Base-by-base conservation (phyloP, 164 flowering plant genomes). In the Magnolia kwangsiensis region DNA sequence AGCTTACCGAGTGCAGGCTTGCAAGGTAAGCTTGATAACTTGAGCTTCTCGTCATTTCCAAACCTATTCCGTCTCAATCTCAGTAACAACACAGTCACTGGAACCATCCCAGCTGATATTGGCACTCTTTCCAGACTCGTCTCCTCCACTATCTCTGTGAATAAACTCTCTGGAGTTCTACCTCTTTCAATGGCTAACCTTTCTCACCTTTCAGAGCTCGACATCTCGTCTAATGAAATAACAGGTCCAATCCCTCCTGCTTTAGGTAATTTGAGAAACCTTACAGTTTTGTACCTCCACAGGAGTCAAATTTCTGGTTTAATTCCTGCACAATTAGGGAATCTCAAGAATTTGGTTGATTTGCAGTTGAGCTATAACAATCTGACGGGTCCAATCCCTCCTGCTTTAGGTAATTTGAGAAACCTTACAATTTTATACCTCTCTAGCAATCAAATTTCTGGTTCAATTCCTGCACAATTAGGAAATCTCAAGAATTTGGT, bases 1-100 rank as follows among this genome's bases (percentile, higher is more conserved):
- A 50, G 23, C 27, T 21, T 71, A 16, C 59, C 49, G 19, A 50
- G 7, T 50, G 73, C 59, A 18, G 19, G 73, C 50, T 50, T 71
- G 16, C 1, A 1, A n/a, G 73, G 73, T 49, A 71, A 37, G 0
- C 73, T 71, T 1, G 29, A 71, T 49, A 50, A 45, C 58, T 71
- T 71, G 14, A 71, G 10, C 61, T 49, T 71, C 73, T 50, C 59
- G 1, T 71, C 73, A n/a, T 49, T 71, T 20, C 73, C 63, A n/a
- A 58, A 23, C 23, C 80, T 78, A 20, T 0, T 14, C 14, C 51
- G 63, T 23, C 74, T 72, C 29, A 67, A 72, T n/a, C 67, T 77
- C 49, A 16, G 61, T 8, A 14, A 63, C 7, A 77, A 72, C 29
- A 13, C 50, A 1, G 67, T 72, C 20, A 18, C 14, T 50, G 74